phyloP scores from a whole-genome alignment of 2,329 filamentous ascomycete species.

The Magnaporthiopsis rhizophila region DNA sequence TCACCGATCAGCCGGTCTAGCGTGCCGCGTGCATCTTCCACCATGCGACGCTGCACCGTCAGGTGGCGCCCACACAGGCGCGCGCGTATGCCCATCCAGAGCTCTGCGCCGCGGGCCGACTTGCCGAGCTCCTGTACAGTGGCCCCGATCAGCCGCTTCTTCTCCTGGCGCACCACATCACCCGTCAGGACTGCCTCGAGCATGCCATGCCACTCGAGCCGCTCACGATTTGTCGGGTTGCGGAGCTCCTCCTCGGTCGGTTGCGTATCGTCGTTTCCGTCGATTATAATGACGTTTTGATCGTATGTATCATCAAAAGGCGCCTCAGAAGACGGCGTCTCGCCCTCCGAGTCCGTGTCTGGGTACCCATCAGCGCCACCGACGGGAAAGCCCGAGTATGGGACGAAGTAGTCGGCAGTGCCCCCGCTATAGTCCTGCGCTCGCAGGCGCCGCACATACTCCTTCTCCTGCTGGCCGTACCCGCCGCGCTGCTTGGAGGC shows the following conservation, averaged over 20 bases:
- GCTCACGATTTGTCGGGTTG: slow-evolving; percentile 79
- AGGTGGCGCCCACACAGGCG: slow-evolving; percentile 77
- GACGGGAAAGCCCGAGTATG: slow-evolving; percentile 47
- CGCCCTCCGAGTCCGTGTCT: slow-evolving; percentile 83
- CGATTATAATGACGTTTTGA: slow-evolving; percentile 86
- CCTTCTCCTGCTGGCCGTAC: slow-evolving; percentile 68
- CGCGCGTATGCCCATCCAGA: slow-evolving; percentile 85
- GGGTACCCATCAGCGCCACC: slow-evolving; percentile 48
- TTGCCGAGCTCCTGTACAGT: slow-evolving; percentile 49
- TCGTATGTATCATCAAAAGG: slow-evolving; percentile 84
- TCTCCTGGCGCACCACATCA: slow-evolving; percentile 96
- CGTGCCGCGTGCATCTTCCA: slow-evolving; percentile 72
- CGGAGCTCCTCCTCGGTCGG: slow-evolving; percentile 85
- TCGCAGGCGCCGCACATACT: slow-evolving; percentile 85
- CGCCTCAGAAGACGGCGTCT: slow-evolving; percentile 77
- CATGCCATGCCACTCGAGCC: slow-evolving; percentile 98
- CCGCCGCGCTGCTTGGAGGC: slow-evolving; percentile 41
- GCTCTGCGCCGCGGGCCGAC: slow-evolving; percentile 64
- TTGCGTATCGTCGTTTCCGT: slow-evolving; percentile 81
- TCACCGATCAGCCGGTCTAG: slow-evolving; percentile 73
- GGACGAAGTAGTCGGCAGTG: slow-evolving; percentile 63
- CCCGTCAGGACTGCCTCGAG: slow-evolving; percentile 89
- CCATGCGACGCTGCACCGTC: slow-evolving; percentile 74
- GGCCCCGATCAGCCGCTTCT: slow-evolving; percentile 84
- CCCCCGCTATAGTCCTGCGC: slow-evolving; percentile 52